Conservation (phyloP, 1,139 yeast genomes). For the Pichia sp. region DNA sequence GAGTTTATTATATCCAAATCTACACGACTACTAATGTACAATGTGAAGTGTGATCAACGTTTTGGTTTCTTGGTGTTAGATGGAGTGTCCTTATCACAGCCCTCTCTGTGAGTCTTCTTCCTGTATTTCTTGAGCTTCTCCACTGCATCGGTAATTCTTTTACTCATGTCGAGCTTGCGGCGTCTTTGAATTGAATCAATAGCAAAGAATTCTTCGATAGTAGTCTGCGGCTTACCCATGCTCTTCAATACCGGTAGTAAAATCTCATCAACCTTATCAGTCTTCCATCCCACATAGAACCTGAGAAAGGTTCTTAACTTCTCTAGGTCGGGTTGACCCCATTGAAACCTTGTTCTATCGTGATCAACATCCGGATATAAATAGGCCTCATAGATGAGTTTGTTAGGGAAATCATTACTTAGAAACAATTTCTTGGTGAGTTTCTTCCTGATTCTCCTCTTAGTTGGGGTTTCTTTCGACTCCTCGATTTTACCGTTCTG, state of each 20-base stretch:
- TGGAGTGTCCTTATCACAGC: not conserved
- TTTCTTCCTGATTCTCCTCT: conserved; percentile 45
- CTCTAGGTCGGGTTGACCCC: conserved; percentile 91
- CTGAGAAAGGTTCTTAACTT: conserved; percentile 63
- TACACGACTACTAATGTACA: no score
- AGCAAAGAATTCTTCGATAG: conserved; percentile 51
- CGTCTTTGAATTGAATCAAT: conserved; percentile 38
- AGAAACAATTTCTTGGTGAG: conserved; percentile 60
- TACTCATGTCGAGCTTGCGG: conserved; percentile 45
- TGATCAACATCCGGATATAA: conserved; percentile 73
- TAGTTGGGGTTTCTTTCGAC: conserved; percentile 32
- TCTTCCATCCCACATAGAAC: conserved; percentile 76
- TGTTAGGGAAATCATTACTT: conserved; percentile 64
- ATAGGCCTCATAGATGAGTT: conserved; percentile 66
- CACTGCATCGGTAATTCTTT: conserved; percentile 54
- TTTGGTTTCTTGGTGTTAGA: not conserved
- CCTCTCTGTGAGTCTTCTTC: not conserved
- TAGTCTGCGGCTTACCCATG: conserved; percentile 56
- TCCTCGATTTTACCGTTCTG: conserved; percentile 32
- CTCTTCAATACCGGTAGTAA: conserved; percentile 83
- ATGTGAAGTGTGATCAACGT: no score
- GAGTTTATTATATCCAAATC: not conserved
- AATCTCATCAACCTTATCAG: conserved; percentile 70
- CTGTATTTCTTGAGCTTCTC: conserved; percentile 34
- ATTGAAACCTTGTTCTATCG: conserved; percentile 67